Evolutionary conservation across 2,329 filamentous ascomycete species (phyloP).

Genomic region (Cladosporium cucumerinum): DNA sequence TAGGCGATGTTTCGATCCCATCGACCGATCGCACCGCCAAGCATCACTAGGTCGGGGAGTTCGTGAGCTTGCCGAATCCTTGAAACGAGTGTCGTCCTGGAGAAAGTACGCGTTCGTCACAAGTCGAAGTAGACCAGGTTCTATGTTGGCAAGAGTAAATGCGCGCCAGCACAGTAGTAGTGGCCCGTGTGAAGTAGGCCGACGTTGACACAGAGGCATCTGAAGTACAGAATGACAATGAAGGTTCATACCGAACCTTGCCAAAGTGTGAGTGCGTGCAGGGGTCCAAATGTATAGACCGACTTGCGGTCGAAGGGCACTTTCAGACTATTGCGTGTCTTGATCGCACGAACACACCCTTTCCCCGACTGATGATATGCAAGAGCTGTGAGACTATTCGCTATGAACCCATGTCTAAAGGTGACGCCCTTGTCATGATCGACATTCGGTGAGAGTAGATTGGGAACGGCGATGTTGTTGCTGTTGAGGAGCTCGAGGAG

Average conservation of each 20-base stretch:
- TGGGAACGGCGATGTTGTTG: background rate
- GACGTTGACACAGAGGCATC: background rate
- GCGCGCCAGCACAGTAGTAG: background rate
- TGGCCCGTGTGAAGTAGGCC: background rate
- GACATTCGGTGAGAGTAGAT: background rate
- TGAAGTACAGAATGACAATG: background rate
- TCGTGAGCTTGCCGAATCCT: background rate
- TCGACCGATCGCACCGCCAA: constrained; percentile 13
- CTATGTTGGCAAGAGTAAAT: background rate
- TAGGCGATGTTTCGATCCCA: constrained; percentile 8
- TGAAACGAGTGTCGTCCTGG: background rate
- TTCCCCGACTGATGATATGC: background rate
- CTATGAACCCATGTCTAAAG: background rate
- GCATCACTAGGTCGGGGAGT: background rate
- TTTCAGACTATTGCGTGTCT: background rate
- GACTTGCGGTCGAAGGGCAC: background rate
- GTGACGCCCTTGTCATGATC: background rate
- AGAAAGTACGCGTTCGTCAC: background rate
- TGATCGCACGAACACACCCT: background rate
- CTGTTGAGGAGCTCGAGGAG: background rate
- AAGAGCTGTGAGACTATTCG: background rate
- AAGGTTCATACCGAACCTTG: background rate
- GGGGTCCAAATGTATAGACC: background rate
- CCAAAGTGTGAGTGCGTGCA: background rate
- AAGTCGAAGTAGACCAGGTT: background rate